Conservation (phyloP, 495 filamentous ascomycete species). For the Xylaria acuta region DNA sequence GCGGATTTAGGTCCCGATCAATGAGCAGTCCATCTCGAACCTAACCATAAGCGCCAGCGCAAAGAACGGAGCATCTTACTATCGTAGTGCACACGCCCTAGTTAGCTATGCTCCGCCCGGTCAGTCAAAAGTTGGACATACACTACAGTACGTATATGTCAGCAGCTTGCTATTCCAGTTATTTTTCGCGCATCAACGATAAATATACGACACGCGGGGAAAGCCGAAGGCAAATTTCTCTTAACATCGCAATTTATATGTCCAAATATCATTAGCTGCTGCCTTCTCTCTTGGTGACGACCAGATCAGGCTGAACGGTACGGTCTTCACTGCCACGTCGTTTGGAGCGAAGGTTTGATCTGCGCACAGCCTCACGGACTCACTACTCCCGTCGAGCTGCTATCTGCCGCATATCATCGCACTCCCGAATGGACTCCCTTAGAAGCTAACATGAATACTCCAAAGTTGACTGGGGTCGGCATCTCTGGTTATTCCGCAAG, state of each 20-base stretch:
- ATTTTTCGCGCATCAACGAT: background rate
- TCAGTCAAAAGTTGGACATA: background rate
- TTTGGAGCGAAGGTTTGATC: background rate
- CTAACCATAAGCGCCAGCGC: background rate
- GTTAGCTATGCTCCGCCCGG: too few species aligned
- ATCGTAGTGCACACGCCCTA: background rate
- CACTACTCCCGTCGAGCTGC: background rate
- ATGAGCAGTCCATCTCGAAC: background rate
- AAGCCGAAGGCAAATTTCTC: background rate
- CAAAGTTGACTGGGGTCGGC: background rate
- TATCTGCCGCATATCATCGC: background rate
- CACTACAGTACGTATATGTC: background rate
- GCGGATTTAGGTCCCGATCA: conserved; percentile 4
- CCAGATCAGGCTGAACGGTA: background rate
- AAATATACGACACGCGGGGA: background rate
- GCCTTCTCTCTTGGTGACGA: background rate
- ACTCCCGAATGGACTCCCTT: background rate
- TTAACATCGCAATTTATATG: background rate
- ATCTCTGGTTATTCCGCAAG: background rate
- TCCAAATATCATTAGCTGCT: background rate
- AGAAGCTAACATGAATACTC: background rate
- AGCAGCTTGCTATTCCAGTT: background rate
- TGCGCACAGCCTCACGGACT: background rate
- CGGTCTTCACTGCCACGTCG: background rate
- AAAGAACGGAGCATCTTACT: background rate